Evolutionary conservation across 176 grass and related monocot genomes (phyloP).

Genomic region (Juncus inflexus): DNA sequence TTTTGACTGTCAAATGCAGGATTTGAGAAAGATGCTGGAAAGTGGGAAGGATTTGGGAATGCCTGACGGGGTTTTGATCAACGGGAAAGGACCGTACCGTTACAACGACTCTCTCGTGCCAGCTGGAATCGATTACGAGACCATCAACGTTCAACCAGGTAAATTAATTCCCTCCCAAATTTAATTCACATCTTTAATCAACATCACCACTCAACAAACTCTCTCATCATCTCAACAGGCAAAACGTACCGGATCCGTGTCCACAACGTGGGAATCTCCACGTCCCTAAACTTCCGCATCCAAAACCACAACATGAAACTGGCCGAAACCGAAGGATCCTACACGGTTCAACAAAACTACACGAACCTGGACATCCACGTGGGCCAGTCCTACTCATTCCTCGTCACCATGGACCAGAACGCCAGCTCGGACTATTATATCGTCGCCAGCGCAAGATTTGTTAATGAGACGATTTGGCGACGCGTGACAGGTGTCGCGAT

Average conservation of each 20-base stretch:
- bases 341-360: conserved; percentile 83
- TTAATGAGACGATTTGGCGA: conserved; percentile 65
- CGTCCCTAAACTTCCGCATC: conserved; percentile 83
- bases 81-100: conserved; percentile 70
- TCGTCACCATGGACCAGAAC: conserved; percentile 76
- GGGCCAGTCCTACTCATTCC: conserved; percentile 88
- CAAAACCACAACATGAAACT: conserved; percentile 78
- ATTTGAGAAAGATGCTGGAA: conserved; percentile 80
- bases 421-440: conserved; percentile 89
- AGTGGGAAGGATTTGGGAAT: conserved; percentile 68
- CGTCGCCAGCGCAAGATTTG: conserved; percentile 73
- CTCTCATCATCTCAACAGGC: conserved; percentile 28
- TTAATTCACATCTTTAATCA: neutral
- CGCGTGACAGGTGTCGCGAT: conserved; percentile 84
- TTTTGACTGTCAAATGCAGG: conserved; percentile 28
- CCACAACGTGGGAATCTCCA: conserved; percentile 83
- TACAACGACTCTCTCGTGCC: conserved; percentile 78
- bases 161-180: conserved; percentile 10
- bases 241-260: conserved; percentile 71
- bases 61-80: conserved; percentile 87
- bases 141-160: conserved; percentile 85
- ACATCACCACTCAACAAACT: neutral
- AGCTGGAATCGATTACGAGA: conserved; percentile 72
- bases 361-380: conserved; percentile 81
- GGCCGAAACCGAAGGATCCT: conserved; percentile 87